Evolutionary conservation across 352 stramenopile genomes (phyloP).

Genomic region (Blastocystis sp.): DNA sequence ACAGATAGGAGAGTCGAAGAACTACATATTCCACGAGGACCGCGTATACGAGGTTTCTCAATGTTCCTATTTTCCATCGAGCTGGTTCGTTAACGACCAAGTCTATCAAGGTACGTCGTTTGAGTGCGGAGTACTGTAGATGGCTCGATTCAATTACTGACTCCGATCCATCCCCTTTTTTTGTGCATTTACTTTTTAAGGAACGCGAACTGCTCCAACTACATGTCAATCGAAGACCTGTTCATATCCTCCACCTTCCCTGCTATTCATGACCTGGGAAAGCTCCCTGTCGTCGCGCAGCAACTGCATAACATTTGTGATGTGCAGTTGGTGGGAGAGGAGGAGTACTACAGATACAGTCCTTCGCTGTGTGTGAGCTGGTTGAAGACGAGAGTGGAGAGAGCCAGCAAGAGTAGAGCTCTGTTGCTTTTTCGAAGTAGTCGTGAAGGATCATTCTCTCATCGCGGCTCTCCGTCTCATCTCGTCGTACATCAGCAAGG

Average conservation of each 20-base stretch:
- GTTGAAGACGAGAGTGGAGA: not conserved
- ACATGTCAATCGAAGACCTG: not conserved
- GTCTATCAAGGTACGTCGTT: not conserved
- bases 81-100: slow-evolving; percentile 57
- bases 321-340: not conserved
- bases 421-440: not conserved
- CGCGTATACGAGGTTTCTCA: not conserved
- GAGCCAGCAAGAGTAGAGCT: not conserved
- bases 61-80: not conserved
- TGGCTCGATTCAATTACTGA: not conserved
- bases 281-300: not conserved
- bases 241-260: not conserved
- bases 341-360: slow-evolving; percentile 16
- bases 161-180: slow-evolving; percentile 34
- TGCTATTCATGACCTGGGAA: not conserved
- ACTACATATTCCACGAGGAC: not conserved
- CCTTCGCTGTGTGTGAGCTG: not conserved
- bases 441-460: not conserved
- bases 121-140: not conserved
- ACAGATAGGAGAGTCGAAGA: not conserved
- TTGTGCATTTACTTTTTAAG: slow-evolving; percentile 27
- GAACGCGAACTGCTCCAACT: not conserved
- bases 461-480: not conserved
- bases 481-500: not conserved
- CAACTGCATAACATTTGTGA: not conserved